phyloP scores from a whole-genome alignment of 345 rosid genomes.

The Barbarea vulgaris region DNA sequence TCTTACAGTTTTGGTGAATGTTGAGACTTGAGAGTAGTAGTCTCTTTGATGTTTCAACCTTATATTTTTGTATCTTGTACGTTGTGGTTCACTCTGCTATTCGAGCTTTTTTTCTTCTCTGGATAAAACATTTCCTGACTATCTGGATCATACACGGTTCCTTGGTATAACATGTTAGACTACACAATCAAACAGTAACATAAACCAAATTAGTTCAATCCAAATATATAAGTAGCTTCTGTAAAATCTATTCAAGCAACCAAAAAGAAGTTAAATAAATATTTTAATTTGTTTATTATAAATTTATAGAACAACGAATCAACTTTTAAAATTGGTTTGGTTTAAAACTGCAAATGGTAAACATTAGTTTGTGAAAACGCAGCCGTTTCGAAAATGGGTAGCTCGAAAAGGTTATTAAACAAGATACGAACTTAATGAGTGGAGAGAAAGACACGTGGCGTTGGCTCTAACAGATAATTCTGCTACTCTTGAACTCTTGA shows the following conservation, averaged over 20 bases:
- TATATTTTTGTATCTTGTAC: neutral
- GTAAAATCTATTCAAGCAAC: no score
- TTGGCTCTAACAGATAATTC: conserved; percentile 20
- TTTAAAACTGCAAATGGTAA: neutral
- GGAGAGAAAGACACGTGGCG: conserved; percentile 42
- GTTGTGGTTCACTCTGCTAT: neutral
- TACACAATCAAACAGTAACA: no score
- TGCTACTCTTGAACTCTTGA: conserved; percentile 24
- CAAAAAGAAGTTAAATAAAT: no score
- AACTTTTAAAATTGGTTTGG: neutral
- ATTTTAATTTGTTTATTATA: neutral
- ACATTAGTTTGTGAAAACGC: conserved; percentile 1
- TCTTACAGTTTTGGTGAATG: conserved; percentile 31
- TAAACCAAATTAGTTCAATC: no score
- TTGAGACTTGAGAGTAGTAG: conserved; percentile 31
- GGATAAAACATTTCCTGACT: neutral
- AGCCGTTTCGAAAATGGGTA: neutral
- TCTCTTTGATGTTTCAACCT: conserved; percentile 25
- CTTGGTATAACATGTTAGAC: no score
- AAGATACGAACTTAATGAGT: conserved; percentile 36
- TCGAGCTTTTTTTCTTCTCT: conserved; percentile 3
- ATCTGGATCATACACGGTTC: neutral
- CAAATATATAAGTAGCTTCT: no score
- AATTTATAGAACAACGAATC: neutral
- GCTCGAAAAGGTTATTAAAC: neutral